Base-by-base conservation (phyloP, 2,329 filamentous ascomycete species). In the Didymella pinodella region DNA sequence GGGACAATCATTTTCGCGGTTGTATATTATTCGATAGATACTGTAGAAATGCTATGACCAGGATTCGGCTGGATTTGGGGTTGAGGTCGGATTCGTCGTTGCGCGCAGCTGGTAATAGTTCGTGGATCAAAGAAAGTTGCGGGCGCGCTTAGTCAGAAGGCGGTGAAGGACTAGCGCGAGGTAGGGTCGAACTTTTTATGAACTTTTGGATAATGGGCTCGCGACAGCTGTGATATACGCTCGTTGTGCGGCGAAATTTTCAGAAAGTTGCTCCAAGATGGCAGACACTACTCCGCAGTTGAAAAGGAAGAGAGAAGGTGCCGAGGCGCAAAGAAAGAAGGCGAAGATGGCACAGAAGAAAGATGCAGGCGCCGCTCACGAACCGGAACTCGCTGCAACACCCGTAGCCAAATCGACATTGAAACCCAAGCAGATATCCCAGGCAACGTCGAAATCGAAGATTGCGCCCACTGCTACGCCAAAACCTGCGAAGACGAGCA, bases 1-100 rank as follows among this genome's bases (percentile, higher is more conserved):
- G 95, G 95, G 69, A 99, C 98, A 80, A 99, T 99, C 95, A 99
- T 99, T 57, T 81, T 90, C 82, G 67, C 48, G 60, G 28, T 44
- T 6, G 10, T 14, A 5, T 50, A n/a, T 25, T 12, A 28, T 31
- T 16, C 29, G 40, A 22, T 2, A 7, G n/a, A 8, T 20, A 18
- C 29, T 38, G 1, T 16, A 12, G 11, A n/a, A 48, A 31, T 14
- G 45, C 46, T 26, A 64, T 62, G 68, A 67, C 51, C 26, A 49
- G 40, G 25, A 22, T 46, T 55, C 50, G 22, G n/a, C 38, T 46
- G 26, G 36, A 18, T 45, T 34, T 41, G 36, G 28, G 49, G 48
- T 48, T 57, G 61, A 48, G 28, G 28, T 48, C 41, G 4, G 61
- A 54, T 44, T 50, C 20, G 48, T 59, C 41, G 48, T 59, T 56